phyloP scores from a whole-genome alignment of 352 stramenopile genomes.

The Phytophthora podocarpi region DNA sequence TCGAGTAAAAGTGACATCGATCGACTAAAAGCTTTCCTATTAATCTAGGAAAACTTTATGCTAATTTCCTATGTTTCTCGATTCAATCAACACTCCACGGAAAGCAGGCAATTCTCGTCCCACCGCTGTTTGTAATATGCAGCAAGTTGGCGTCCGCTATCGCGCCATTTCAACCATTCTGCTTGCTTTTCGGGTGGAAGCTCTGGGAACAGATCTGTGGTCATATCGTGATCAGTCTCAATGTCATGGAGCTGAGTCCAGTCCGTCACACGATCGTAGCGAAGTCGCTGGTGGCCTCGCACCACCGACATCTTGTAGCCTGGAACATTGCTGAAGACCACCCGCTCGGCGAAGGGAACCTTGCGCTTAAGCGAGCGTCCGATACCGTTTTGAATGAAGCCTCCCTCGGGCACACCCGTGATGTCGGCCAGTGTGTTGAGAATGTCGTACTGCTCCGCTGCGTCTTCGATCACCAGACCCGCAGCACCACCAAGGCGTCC shows the following conservation, averaged over 20 bases:
- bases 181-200: constrained; percentile 11
- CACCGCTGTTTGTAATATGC: constrained; percentile 51
- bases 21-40: too few species aligned
- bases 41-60: too few species aligned
- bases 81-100: too few species aligned
- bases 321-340: constrained; percentile 3
- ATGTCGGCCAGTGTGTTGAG: constrained; percentile 14
- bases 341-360: background rate
- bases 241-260: constrained; percentile 39
- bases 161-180: constrained; percentile 9
- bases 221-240: constrained; percentile 31
- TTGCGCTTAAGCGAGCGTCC: constrained; percentile 12
- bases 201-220: constrained; percentile 34
- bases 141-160: constrained; percentile 33
- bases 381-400: constrained; percentile 1
- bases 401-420: background rate
- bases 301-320: background rate
- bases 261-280: constrained; percentile 38
- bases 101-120: constrained; percentile 40
- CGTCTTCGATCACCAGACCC: constrained; percentile 28
- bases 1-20: too few species aligned
- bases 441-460: too few species aligned
- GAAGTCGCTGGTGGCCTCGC: constrained; percentile 33
- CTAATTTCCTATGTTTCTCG: too few species aligned
- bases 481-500: constrained; percentile 4